Conservation (phyloP, 176 grass and related monocot genomes). For the Lolium multiflorum region DNA sequence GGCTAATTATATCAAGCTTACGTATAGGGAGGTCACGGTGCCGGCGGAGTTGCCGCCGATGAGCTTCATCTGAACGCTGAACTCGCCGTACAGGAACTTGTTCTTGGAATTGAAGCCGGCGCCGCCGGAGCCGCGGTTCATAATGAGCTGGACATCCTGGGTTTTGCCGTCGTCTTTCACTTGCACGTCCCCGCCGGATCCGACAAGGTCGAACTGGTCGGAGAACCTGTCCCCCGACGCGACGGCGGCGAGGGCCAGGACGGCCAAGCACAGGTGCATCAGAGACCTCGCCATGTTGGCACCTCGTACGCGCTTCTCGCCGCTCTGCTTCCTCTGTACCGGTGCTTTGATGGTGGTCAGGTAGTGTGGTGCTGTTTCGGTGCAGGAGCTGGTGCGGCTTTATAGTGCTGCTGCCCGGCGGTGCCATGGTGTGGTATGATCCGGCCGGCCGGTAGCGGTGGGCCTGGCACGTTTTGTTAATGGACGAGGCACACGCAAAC, state of each 20-base stretch:
- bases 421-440: background rate
- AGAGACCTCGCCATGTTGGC: constrained; percentile 8
- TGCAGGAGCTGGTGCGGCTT: background rate
- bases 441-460: background rate
- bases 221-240: constrained; percentile 24
- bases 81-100: constrained; percentile 54
- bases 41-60: constrained; percentile 55
- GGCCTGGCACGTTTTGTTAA: background rate
- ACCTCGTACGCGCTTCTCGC: background rate
- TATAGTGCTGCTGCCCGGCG: background rate
- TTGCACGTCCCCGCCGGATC: constrained; percentile 17
- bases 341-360: background rate
- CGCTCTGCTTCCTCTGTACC: constrained; percentile 5
- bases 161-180: constrained; percentile 28
- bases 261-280: background rate
- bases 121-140: constrained; percentile 22
- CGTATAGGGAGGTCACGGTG: constrained; percentile 61
- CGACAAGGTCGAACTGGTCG: constrained; percentile 34
- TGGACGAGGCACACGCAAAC: background rate
- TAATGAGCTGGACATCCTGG: constrained; percentile 35
- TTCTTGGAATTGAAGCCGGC: constrained; percentile 43
- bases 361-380: background rate
- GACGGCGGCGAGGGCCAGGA: background rate
- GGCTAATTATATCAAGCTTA: background rate
- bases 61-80: constrained; percentile 63